Evolutionary conservation across 2,329 filamentous ascomycete species (phyloP), one percentile per base, ranked within the genome.

Genomic region (Aspergillus sp.): DNA sequence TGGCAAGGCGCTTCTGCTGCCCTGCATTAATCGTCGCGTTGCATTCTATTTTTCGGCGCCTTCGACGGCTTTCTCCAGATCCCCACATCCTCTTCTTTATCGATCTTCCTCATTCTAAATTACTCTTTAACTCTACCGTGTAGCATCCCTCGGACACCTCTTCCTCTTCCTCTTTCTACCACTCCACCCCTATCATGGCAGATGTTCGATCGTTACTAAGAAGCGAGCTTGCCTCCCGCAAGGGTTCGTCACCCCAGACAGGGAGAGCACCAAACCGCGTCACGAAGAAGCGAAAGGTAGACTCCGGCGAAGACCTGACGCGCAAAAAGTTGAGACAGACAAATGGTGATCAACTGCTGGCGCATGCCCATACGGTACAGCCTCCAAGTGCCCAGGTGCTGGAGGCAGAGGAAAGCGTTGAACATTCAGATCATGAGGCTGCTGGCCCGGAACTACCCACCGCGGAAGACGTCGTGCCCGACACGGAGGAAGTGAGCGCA

Each of bases 121-220:
- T 18, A 16, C 16, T 7, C 16, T 18, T 1, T 9, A 29, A 7
- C 26, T 29, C 26, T 29, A 29, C 36, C 14, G 16, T 42, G 36
- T 42, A 42, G 36, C 36, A 42, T 42, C 26, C 26, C 26, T 29
- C 26, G 26, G 26, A 29, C 26, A 1, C 9, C 26, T 7, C 26
- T 29, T 29, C 32, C 32, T 36, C 12, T 36, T 10, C 32, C 32
- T 36, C 4, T 36, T 7, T 36, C 26, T 36, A 36, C 10, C 32
- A n/a, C 36, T 7, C 5, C 1, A 42, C 36, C 26, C 49, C 52
- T 39, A 58, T 49, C 39, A 94, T 95, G 90, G 83, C 90, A 66
- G 91, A 96, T 75, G 88, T 91, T 26, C 89, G 92, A 68, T 85
- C 90, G 39, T 85, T 96, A 52, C 84, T 96, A 59, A 90, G 90